Evolutionary conservation across 1,284 basidiomycete species (phyloP), one percentile per base, ranked within the genome.

Genomic region (Fomitopsis palustris): DNA sequence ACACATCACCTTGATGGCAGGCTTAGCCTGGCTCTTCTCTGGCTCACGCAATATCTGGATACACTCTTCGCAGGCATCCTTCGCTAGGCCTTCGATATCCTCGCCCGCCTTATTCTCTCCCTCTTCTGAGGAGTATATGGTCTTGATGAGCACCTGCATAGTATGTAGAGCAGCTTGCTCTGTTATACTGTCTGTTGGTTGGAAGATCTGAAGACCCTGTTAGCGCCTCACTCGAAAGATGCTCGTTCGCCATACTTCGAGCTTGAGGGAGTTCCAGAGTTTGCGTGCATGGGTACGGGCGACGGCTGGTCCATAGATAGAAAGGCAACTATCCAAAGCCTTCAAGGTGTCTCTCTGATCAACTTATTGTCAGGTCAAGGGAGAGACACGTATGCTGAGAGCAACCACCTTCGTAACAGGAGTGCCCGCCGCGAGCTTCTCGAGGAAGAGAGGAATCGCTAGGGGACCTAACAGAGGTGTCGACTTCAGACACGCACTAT

Each of bases 381-480:
- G 8, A 52, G 33, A 23, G 17, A 53, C 14, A 38, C 31, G 27
- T 5, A 16, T 51, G 59, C 41, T 45, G 29, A 56, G 39, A 43
- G 35, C 16, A 47, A 63, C 49, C 66, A 93, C 94, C 85, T 98
- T 99, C 10, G 92, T 92, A 0, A 81, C 75, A 3, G 93, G 90
- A 1, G 92, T 88, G 2, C 91, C 90, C 1, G 93, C 92, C 4
- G 86, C 81, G 54, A 99, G 83, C 75, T 99, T 99, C 67, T 99
- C 97, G 35, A 98, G 74, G 68, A 98, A 94, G 1, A 98, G 77
- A 0, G 94, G 91, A 42, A 97, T 84, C 1, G 94, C 95, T 61
- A 93, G 78, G 5, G 85, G 83, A 0, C 95, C 95, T 69, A 98
- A 96, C 29, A 81, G 76, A 3, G 95, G 89, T 0, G 90, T 91